phyloP scores from a whole-genome alignment of 257 asterid genomes.

The Perilla frutescens region DNA sequence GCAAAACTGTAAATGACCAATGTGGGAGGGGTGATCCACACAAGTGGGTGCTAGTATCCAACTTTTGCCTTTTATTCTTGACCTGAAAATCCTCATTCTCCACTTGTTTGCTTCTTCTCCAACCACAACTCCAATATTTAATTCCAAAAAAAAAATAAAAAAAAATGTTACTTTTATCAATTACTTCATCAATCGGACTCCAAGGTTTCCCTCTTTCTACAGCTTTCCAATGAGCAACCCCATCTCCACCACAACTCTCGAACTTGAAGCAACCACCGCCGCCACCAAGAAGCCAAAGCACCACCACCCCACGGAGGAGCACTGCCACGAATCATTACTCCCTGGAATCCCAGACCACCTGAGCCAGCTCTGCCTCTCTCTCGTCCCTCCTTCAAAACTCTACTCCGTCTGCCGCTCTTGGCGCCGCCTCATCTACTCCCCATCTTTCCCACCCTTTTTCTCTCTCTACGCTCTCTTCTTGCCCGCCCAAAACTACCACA shows the following conservation, averaged over 20 bases:
- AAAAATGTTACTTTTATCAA: background rate
- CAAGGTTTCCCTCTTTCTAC: background rate
- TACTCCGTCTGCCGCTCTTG: constrained; percentile 70
- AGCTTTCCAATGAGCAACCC: constrained; percentile 56
- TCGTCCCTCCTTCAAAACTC: constrained; percentile 57
- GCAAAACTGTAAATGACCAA: background rate
- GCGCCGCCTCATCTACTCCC: constrained; percentile 78
- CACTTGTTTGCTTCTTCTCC: constrained; percentile 26
- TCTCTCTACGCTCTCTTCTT: constrained; percentile 64
- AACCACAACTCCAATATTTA: constrained; percentile 9
- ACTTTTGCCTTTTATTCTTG: constrained; percentile 61
- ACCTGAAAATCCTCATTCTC: constrained; percentile 19
- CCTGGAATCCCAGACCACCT: constrained; percentile 80
- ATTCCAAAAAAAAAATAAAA: background rate
- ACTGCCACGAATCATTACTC: constrained; percentile 45
- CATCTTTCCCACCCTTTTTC: constrained; percentile 74
- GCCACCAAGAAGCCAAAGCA: constrained; percentile 39
- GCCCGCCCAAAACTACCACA: constrained; percentile 31
- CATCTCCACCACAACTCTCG: constrained; percentile 32
- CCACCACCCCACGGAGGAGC: constrained; percentile 37
- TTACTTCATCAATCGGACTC: background rate
- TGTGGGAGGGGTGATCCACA: background rate
- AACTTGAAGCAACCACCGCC: constrained; percentile 29
- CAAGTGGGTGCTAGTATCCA: constrained; percentile 45
- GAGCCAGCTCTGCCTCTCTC: constrained; percentile 64